A percentile compares a stretch with the other conserved stretches of the same genome.
Conservation (phyloP, 306 rosid species). For the Chamaecrista fasciculata region DNA sequence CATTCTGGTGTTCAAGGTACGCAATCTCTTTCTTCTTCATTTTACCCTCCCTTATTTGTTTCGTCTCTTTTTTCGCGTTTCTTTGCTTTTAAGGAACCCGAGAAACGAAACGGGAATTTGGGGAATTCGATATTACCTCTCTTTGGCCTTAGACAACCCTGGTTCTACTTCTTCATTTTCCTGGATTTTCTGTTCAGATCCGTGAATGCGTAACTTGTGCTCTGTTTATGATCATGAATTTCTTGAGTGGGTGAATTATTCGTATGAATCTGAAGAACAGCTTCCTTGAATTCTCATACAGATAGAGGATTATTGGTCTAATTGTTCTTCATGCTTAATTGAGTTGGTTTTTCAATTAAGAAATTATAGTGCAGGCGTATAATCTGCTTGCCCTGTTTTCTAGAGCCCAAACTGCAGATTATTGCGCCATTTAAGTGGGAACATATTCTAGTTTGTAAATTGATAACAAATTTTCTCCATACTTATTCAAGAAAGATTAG, state of each 20-base stretch:
- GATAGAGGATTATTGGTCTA: neutral
- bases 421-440: neutral
- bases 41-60: neutral
- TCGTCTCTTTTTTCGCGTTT: neutral
- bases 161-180: neutral
- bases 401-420: neutral
- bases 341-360: slow-evolving; percentile 14
- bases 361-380: neutral
- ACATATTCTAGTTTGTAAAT: neutral
- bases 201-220: slow-evolving; percentile 3
- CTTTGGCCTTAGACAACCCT: neutral
- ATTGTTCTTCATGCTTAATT: neutral
- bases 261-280: neutral
- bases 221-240: neutral
- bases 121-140: neutral
- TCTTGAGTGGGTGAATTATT: neutral
- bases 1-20: slow-evolving; percentile 97
- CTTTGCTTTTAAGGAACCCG: slow-evolving; percentile 15
- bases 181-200: slow-evolving; percentile 31
- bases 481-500: neutral
- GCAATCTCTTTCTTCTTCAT: neutral
- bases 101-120: neutral
- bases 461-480: neutral
- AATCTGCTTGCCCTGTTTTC: neutral
- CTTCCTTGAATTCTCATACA: neutral